Evolutionary conservation across 495 filamentous ascomycete genomes (phyloP).

Genomic region (Cercophora newfieldiana): DNA sequence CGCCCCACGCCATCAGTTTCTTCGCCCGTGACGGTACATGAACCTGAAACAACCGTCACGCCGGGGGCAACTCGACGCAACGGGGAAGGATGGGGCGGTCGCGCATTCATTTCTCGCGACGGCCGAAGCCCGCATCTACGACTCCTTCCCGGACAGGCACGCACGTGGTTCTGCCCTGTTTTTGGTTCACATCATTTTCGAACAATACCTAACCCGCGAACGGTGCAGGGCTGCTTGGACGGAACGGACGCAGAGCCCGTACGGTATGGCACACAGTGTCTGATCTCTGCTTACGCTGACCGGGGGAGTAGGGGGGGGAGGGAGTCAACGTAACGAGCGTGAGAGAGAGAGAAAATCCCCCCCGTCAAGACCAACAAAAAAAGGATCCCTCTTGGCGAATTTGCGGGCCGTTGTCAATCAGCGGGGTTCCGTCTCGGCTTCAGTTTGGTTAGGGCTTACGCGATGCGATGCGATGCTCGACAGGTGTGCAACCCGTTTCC

Average conservation of each 20-base stretch:
- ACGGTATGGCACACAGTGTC: slow-evolving; percentile 6
- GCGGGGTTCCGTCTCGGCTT: not conserved
- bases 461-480: not conserved
- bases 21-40: not conserved
- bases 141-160: not conserved
- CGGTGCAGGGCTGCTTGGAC: not conserved
- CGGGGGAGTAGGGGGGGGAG: not conserved
- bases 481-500: not conserved
- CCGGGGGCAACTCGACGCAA: not conserved
- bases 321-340: slow-evolving; percentile 1
- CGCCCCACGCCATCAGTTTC: not conserved
- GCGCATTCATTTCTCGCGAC: not conserved
- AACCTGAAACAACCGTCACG: not conserved
- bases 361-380: too few species aligned
- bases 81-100: not conserved
- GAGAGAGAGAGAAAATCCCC: too few species aligned
- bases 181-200: not conserved
- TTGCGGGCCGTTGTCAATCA: not conserved
- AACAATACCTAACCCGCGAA: slow-evolving; percentile 5
- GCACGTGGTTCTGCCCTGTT: slow-evolving; percentile 3
- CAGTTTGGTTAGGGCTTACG: not conserved
- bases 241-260: not conserved
- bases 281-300: not conserved
- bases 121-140: not conserved
- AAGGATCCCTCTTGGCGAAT: not conserved